Conservation (phyloP, 306 rosid species). For the Glycine latifolia region DNA sequence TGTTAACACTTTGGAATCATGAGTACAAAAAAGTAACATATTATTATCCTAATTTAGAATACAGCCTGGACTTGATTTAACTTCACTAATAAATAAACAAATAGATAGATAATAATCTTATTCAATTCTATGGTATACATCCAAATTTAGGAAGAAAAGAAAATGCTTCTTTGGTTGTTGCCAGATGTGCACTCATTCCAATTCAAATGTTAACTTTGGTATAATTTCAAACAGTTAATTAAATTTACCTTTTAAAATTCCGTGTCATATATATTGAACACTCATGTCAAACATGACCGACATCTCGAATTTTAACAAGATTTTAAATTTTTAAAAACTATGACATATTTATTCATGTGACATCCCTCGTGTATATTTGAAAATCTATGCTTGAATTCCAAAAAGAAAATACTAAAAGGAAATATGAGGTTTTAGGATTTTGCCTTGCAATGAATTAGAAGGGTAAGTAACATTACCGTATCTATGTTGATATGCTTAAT, state of each 20-base stretch:
- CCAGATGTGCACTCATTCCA: not conserved
- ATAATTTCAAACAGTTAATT: not conserved
- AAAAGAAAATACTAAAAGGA: not conserved
- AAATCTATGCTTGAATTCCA: slow-evolving; percentile 4
- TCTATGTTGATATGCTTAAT: slow-evolving; percentile 18
- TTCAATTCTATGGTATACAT: not conserved
- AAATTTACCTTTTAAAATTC: not conserved
- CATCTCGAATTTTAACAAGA: slow-evolving; percentile 19
- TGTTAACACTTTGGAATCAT: slow-evolving; percentile 42
- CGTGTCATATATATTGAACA: not conserved
- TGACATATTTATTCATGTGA: not conserved
- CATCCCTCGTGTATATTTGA: not conserved
- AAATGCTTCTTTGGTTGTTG: slow-evolving; percentile 15
- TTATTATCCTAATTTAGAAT: slow-evolving; percentile 5
- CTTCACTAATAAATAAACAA: not conserved
- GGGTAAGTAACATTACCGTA: slow-evolving; percentile 7
- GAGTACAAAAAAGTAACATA: slow-evolving; percentile 20
- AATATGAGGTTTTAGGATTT: not conserved
- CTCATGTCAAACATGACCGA: slow-evolving; percentile 16
- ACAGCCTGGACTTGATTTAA: slow-evolving; percentile 24
- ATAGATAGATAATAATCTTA: not conserved
- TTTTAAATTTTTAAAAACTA: not conserved
- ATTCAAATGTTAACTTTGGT: not conserved
- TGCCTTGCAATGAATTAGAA: slow-evolving; percentile 40
- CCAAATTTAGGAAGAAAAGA: not conserved